Evolutionary conservation across 176 grass and related monocot genomes (phyloP).

Genomic region (Eleusine indica): DNA sequence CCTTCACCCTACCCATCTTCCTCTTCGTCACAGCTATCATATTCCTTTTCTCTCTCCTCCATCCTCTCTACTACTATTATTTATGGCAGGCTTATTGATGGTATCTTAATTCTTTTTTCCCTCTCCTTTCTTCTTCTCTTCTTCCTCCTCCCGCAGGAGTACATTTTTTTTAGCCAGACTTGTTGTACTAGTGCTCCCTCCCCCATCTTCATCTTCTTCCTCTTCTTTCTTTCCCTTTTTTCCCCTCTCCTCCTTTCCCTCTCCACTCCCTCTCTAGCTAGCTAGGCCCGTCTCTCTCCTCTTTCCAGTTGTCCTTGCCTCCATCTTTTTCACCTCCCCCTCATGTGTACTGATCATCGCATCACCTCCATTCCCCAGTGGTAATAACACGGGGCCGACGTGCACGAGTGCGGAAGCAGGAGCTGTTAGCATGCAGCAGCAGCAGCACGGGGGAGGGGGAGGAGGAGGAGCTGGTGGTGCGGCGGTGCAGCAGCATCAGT

Average conservation of each 20-base stretch:
- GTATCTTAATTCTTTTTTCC: constrained; percentile 66
- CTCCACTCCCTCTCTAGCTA: constrained; percentile 1
- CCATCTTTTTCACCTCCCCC: constrained; percentile 59
- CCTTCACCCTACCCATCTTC: constrained; percentile 40
- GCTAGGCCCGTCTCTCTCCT: constrained; percentile 35
- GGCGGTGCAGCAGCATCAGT: constrained; percentile 41
- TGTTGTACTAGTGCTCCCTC: constrained; percentile 41
- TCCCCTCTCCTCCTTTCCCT: constrained; percentile 20
- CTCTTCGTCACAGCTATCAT: constrained; percentile 56
- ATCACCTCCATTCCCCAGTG: constrained; percentile 50
- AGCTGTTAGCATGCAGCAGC: constrained; percentile 59
- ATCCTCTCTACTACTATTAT: constrained; percentile 50
- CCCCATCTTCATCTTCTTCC: constrained; percentile 20
- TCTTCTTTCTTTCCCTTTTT: constrained; percentile 26
- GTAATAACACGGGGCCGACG: constrained; percentile 29
- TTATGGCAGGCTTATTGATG: constrained; percentile 60
- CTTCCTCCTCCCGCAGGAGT: constrained; percentile 19
- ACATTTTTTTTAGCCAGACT: constrained; percentile 55
- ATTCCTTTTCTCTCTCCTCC: constrained; percentile 43
- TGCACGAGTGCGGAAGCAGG: constrained; percentile 41
- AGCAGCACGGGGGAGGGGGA: constrained; percentile 35
- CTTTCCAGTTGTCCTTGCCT: constrained; percentile 57
- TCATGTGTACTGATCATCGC: constrained; percentile 61
- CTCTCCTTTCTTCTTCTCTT: not conserved
- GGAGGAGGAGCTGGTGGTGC: not conserved